These are phyloP conservation scores for Starmerella riodocensis DNA, from an alignment of 805 yeast genomes.

Conservation along the genomic window DNA sequence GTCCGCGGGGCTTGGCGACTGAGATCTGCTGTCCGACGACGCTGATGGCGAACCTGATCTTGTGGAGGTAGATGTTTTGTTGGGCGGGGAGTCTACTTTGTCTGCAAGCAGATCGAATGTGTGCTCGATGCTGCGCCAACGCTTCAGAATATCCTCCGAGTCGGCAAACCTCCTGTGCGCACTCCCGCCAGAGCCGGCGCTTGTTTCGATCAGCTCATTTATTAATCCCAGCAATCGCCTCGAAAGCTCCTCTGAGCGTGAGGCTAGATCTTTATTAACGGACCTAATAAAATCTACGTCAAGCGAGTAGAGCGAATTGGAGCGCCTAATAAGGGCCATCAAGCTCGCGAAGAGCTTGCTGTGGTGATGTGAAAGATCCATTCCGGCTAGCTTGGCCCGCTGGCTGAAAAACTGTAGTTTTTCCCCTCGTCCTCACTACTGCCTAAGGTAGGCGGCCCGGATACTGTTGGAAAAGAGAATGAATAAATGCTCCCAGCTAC, in stretches of 20 bases:
- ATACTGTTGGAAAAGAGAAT: no score
- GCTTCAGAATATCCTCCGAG: constrained; percentile 34
- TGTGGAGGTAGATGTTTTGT: no score
- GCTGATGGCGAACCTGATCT: no score
- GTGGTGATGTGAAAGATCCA: constrained; percentile 19
- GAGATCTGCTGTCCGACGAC: background rate
- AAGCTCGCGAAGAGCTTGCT: constrained; percentile 33
- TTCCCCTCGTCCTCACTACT: background rate
- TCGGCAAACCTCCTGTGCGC: constrained; percentile 28
- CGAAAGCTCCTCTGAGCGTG: constrained; percentile 30
- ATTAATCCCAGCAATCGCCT: constrained; percentile 24
- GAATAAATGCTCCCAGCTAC: no score
- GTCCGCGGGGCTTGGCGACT: background rate
- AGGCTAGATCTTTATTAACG: constrained; percentile 38
- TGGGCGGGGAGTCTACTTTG: constrained; percentile 39
- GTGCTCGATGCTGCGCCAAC: constrained; percentile 53
- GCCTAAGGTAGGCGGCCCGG: no score
- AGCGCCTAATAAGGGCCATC: constrained; percentile 47
- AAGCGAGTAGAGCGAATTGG: constrained; percentile 58
- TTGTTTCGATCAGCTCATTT: constrained; percentile 21
- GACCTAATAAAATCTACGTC: constrained; percentile 68
- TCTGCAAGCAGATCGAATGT: constrained; percentile 62
- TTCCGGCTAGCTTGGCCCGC: background rate
- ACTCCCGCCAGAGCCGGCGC: constrained; percentile 18
- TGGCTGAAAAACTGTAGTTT: background rate